Base-by-base conservation (phyloP, 169 alveolate genomes). In the Eimeria maxima region DNA sequence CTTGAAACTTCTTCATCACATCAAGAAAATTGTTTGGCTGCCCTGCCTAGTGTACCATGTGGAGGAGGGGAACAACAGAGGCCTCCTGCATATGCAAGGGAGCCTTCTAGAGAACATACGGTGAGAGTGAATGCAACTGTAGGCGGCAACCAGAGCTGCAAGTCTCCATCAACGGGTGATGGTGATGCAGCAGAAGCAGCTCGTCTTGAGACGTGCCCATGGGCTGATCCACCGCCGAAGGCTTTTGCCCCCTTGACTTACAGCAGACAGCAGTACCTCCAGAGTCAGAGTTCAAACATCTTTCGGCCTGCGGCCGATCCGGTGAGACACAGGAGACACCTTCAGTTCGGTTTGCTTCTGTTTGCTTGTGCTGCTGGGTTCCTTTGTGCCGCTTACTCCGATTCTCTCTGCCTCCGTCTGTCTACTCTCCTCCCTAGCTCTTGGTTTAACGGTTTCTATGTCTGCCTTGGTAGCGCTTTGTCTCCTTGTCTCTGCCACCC, bases 251-350 rank as follows among this genome's bases (percentile, higher is more conserved):
- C 38, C 11, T 44, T 78, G 24, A 78, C 89, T 22, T 78, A 45
- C 89, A 78, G 89, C 89, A 38, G 89, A 47, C 89, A 78, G 89
- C 89, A 78, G 44, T 78, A 78, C 16, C 65, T 78, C 6, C 89
- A 78, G 22, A 78, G 89, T 20, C 63, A 42, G 16, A 45, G 24
- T 50, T 78, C 89, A 7, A 78, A 42, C 24, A 78, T 78, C 5
- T 78, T 78, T n/a, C 67, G 22, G 24, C 89, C 89, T 0, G 44
- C 16, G 29, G 47, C 11, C 7, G 29, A n/a, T 20, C 67, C 60
- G 18, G 89, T 78, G 29, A 45, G 89, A 45, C 8, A 20, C 47
- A 27, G 13, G 29, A 73, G 7, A 33, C 24, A 18, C 38, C 24
- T 67, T 2, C 78, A 1, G 38, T 33, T 0, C 38, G 44, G 22